These are phyloP conservation scores for Kodamaea nitidulidarum DNA, from an alignment of 805 yeast species.

Conservation along the genomic window DNA sequence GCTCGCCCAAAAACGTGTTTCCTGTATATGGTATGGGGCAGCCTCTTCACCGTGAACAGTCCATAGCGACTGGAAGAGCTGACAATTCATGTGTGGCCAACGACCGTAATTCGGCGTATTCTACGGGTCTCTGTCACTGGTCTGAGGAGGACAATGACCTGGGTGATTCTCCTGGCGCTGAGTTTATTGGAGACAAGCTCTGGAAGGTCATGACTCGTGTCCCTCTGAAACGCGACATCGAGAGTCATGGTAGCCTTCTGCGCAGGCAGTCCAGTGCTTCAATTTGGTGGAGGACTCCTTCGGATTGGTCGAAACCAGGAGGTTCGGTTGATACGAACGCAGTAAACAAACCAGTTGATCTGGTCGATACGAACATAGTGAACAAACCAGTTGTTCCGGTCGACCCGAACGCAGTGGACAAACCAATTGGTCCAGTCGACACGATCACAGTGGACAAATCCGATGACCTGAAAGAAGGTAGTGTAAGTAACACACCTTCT, in stretches of 20 bases:
- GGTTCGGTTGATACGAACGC: too few species aligned
- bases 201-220: slow-evolving; percentile 14
- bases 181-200: slow-evolving; percentile 19
- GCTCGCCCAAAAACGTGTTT: slow-evolving; percentile 72
- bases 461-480: too few species aligned
- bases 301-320: neutral
- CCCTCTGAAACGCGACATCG: slow-evolving; percentile 1
- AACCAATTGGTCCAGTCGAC: too few species aligned
- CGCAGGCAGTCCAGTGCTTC: slow-evolving; percentile 2
- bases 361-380: too few species aligned
- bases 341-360: too few species aligned
- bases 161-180: slow-evolving; percentile 15
- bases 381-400: too few species aligned
- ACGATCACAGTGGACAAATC: too few species aligned
- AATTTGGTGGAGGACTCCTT: slow-evolving; percentile 1
- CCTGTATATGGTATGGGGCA: slow-evolving; percentile 78
- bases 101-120: slow-evolving; percentile 6
- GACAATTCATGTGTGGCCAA: slow-evolving; percentile 1
- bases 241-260: slow-evolving; percentile 1
- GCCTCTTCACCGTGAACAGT: slow-evolving; percentile 52
- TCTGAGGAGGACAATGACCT: slow-evolving; percentile 5
- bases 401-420: too few species aligned
- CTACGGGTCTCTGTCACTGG: slow-evolving; percentile 5
- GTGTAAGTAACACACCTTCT: too few species aligned
- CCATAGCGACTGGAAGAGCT: slow-evolving; percentile 44